These are phyloP conservation scores for Phytopythium delawarense DNA, from an alignment of 352 stramenopile genomes.

Conservation along the genomic window DNA sequence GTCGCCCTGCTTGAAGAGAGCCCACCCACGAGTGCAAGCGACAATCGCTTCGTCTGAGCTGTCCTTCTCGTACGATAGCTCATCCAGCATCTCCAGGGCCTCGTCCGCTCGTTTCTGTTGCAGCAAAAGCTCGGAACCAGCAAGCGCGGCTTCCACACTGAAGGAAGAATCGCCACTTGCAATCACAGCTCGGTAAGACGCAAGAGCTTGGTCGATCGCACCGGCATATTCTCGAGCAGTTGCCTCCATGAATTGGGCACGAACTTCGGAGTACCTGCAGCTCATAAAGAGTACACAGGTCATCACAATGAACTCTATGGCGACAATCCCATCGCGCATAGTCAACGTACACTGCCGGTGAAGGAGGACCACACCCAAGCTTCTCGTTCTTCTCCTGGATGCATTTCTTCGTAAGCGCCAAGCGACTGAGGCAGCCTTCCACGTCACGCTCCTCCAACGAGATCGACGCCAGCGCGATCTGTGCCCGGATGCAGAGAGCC, in stretches of 20 bases:
- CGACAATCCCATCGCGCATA: not conserved
- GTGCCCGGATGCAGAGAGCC: constrained; percentile 45
- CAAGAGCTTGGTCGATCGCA: constrained; percentile 39
- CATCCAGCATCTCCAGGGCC: constrained; percentile 28
- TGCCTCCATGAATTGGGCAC: constrained; percentile 48
- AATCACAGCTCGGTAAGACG: constrained; percentile 32
- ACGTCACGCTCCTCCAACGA: constrained; percentile 43
- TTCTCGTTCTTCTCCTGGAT: constrained; percentile 37
- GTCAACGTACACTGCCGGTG: constrained; percentile 33
- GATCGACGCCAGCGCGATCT: constrained; percentile 49
- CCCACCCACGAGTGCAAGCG: constrained; percentile 41
- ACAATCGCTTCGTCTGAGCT: constrained; percentile 16
- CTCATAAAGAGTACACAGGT: constrained; percentile 3
- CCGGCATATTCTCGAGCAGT: constrained; percentile 48
- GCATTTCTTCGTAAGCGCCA: constrained; percentile 35
- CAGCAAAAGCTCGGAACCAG: constrained; percentile 42
- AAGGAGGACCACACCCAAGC: constrained; percentile 33
- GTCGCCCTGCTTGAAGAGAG: constrained; percentile 39
- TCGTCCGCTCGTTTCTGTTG: constrained; percentile 25
- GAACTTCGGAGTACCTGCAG: constrained; percentile 48
- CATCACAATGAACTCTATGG: not conserved
- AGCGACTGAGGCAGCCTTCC: constrained; percentile 51
- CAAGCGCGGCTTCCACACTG: constrained; percentile 29
- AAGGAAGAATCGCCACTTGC: constrained; percentile 16
- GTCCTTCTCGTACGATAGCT: constrained; percentile 12